Percentiles rank a stretch among this genome's conserved stretches.
phyloP scores from a whole-genome alignment of 768 basidiomycete species.

The Pleurotus cornucopiae region DNA sequence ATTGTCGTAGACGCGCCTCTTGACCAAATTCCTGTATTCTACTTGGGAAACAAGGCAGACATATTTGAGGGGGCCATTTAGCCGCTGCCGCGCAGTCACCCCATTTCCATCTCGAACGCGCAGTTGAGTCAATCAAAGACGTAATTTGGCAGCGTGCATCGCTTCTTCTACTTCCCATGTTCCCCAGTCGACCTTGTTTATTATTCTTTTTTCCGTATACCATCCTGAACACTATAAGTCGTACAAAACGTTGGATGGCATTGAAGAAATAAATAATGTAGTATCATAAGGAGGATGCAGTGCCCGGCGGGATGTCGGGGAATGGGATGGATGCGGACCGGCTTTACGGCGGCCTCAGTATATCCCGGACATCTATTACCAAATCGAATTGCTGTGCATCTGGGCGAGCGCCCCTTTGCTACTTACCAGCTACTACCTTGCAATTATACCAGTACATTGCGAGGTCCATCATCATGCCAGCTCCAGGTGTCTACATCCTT shows the following conservation, averaged over 20 bases:
- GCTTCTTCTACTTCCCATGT: too few species aligned
- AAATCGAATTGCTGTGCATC: background rate
- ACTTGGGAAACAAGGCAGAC: slow-evolving; percentile 24
- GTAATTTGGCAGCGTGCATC: too few species aligned
- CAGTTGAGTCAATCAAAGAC: too few species aligned
- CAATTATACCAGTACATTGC: background rate
- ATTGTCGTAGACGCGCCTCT: slow-evolving; percentile 24
- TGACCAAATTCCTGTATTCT: slow-evolving; percentile 30
- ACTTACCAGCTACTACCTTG: slow-evolving; percentile 2
- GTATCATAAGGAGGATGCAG: too few species aligned
- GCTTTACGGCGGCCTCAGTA: slow-evolving; percentile 1
- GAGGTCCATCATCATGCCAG: slow-evolving; percentile 23
- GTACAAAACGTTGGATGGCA: too few species aligned
- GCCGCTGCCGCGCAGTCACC: too few species aligned
- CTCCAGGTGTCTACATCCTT: slow-evolving; percentile 44
- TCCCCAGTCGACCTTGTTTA: too few species aligned
- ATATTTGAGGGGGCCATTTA: slow-evolving; percentile 18
- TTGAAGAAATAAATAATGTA: too few species aligned
- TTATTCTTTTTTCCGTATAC: too few species aligned
- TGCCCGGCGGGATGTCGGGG: background rate
- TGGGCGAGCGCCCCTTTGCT: background rate
- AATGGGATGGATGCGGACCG: background rate
- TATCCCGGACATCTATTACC: slow-evolving; percentile 1
- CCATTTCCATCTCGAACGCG: too few species aligned
- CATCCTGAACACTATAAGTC: too few species aligned